Base-by-base conservation (phyloP, 2,329 filamentous ascomycete species). In the Pseudopyrenochaeta lycopersici region DNA sequence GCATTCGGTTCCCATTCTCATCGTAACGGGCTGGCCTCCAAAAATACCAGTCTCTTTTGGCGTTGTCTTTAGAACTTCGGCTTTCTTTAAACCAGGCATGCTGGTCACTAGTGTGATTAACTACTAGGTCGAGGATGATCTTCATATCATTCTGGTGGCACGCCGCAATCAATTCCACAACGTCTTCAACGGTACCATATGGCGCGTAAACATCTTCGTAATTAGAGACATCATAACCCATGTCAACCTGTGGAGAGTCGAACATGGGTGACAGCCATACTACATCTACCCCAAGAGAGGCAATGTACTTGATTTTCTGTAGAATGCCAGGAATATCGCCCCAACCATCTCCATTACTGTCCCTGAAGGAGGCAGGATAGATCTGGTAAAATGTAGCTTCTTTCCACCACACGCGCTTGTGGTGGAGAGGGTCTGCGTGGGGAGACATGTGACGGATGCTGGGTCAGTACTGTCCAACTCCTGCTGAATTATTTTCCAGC, bases 31-130 rank as follows among this genome's bases (percentile, higher is more conserved):
- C 76, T 1, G 83, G 81, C 53, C 82, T 81, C 88, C 88, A 90
- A 63, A 89, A 86, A 64, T 90, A 90, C 88, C 88, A 92, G 70
- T 90, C 82, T 1, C 88, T 80, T 67, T 90, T 90, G 9, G 86
- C 81, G 65, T 81, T 88, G 58, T 84, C 79, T 52, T 81, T 85
- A 35, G 84, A 86, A 31, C 82, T 83, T 45, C 85, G 79, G 2
- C 86, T 89, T 66, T 90, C 83, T 42, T 84, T 80, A 75, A 91
- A 91, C 89, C 89, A 92, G 3, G 81, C 80, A 64, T 91, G 88
- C 69, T 90, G 82, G 58, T 89, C 84, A 2, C 86, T 89, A 0
- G 89, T 92, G 70, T 94, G 90, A 62, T 92, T 94, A 56, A 92
- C 83, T 1, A 93, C 90, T 2, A 93, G 79, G 67, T 93, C 90